Evolutionary conservation across 202 grass and related monocot genomes (phyloP), one percentile per base, ranked within the genome.

Genomic region (Zoysia matrella): DNA sequence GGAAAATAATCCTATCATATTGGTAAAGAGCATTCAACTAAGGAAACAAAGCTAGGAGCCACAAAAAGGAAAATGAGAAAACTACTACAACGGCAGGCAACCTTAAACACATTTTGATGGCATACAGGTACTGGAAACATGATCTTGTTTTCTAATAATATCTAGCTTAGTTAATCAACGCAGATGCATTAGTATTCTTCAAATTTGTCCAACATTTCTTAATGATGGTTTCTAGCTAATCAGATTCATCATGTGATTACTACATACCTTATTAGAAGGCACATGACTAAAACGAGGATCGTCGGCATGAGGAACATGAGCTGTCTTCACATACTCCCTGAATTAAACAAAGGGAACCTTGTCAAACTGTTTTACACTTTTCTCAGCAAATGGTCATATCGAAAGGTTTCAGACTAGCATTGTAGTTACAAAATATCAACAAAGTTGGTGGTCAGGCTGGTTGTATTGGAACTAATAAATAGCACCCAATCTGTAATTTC

Each of bases 1-100:
- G 96, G 83, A 87, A 98, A 99, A 79, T 94, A 99, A 72, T 95
- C 92, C 92, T 99, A 89, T 42, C 39, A 65, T 54, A 15, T 57
- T 13, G 42, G 51, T 56, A 49, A 52, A 80, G 67, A 58, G 44
- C 18, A 80, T 69, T 74, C 8, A 18, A 65, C 49, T 48, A 74
- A 11, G 13, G 9, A 64, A 67, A n/a, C 3, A n/a, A 57, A 54
- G 53, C 42, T 9, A 60, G 3, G 10, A 82, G 48, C 65, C 1
- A 3, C 15, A 22, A 53, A 49, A 68, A 62, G 7, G 11, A 65
- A 67, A 40, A 36, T 39, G 12, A 13, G 3, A 74, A 18, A 83
- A 52, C 80, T 69, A 57, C 12, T 47, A 68, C 3, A 78, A 7
- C 47, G 6, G 3, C 8, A 43, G 7, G 56, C 50, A 16, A n/a